Percentiles rank a stretch among this genome's conserved stretches.
phyloP scores from a whole-genome alignment of 176 grass and related monocot genomes.

The Oryza nivara region DNA sequence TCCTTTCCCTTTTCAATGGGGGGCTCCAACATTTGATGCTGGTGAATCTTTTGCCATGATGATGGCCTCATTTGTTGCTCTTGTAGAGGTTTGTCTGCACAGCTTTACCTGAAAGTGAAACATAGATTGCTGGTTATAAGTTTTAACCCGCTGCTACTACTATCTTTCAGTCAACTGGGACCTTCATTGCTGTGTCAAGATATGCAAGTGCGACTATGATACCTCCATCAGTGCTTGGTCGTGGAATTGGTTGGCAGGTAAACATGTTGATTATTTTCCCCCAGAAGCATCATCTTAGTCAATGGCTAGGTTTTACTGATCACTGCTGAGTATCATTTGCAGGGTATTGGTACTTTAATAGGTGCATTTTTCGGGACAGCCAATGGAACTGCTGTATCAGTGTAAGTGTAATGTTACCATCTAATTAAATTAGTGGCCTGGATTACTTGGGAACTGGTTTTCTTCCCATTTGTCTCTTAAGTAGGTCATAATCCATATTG shows the following conservation, averaged over 20 bases:
- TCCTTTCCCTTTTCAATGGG: conserved; percentile 96
- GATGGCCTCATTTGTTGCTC: conserved; percentile 78
- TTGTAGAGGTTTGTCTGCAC: conserved; percentile 71
- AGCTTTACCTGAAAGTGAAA: not conserved
- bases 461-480: not conserved
- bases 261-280: not conserved
- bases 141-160: not conserved
- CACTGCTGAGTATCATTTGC: conserved; percentile 7
- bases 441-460: not conserved
- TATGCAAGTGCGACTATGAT: conserved; percentile 88
- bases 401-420: conserved; percentile 46
- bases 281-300: not conserved
- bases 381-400: conserved; percentile 64
- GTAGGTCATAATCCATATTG: not conserved
- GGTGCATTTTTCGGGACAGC: conserved; percentile 66
- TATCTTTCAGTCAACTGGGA: conserved; percentile 70
- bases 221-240: conserved; percentile 85
- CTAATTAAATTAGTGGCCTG: not conserved
- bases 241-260: conserved; percentile 98
- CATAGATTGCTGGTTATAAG: not conserved
- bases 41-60: conserved; percentile 98
- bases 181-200: conserved; percentile 79
- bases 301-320: not conserved
- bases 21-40: conserved; percentile 89
- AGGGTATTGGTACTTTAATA: conserved; percentile 60